A percentile compares a stretch with the other conserved stretches of the same genome.
These are phyloP conservation scores for Aspergillus ibericus DNA, from an alignment of 2,329 filamentous ascomycete species.

Conservation along the genomic window DNA sequence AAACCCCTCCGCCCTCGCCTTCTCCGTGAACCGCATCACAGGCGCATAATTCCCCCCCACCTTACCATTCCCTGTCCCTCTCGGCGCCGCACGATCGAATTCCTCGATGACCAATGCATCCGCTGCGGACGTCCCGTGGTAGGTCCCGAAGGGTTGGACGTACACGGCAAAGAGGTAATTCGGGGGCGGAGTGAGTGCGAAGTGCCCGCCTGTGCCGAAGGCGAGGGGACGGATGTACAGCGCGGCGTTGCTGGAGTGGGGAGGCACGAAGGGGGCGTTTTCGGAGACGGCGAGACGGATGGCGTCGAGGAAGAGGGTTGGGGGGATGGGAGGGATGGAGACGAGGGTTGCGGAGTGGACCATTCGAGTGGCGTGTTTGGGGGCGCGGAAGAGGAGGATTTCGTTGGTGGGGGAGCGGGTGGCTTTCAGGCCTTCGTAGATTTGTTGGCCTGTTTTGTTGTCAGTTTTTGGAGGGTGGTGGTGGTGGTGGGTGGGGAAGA, in stretches of 20 bases:
- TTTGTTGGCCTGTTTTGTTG: constrained; percentile 7
- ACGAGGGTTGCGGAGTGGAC: not conserved
- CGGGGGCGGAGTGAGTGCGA: not conserved
- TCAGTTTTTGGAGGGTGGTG: not conserved
- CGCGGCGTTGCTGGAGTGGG: not conserved
- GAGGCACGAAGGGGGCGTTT: not conserved
- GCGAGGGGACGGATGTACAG: constrained; percentile 7
- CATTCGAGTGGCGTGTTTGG: not conserved
- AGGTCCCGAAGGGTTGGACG: not conserved
- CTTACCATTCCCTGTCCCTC: not conserved
- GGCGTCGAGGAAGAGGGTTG: not conserved
- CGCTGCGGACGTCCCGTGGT: not conserved
- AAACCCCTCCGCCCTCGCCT: constrained; percentile 6
- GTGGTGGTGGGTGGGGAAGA: not conserved
- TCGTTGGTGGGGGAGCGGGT: not conserved
- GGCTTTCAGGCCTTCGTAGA: constrained; percentile 8
- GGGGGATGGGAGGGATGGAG: constrained; percentile 5
- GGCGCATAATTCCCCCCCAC: constrained; percentile 9
- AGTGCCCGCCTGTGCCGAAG: constrained; percentile 1
- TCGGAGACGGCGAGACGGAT: constrained; percentile 4
- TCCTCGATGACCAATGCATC: constrained; percentile 5
- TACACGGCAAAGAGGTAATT: constrained; percentile 2
- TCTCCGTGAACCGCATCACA: constrained; percentile 3
- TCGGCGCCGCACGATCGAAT: constrained; percentile 9
- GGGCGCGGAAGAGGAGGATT: constrained; percentile 6